Conservation (phyloP, 257 asterid genomes). For the Solanum bulbocastanum region DNA sequence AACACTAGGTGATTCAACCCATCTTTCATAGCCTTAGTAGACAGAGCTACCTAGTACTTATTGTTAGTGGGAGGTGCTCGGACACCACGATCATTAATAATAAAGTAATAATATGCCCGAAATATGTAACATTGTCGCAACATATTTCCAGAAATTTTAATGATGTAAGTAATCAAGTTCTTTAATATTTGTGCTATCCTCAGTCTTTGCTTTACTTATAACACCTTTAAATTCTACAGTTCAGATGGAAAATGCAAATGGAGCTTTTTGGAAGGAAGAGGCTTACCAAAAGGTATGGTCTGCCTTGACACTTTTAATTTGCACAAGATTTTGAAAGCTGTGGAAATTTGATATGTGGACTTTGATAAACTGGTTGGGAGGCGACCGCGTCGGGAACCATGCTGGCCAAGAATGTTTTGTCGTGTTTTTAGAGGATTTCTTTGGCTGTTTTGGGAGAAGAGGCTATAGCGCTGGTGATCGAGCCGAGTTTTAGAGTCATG, state of each 20-base stretch:
- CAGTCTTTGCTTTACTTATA: too few species aligned
- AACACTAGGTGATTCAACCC: background rate
- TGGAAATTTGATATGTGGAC: background rate
- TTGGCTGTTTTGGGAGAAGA: background rate
- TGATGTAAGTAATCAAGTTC: too few species aligned
- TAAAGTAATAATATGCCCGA: background rate
- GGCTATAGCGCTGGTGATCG: background rate
- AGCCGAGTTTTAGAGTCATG: conserved; percentile 3
- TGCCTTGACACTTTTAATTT: background rate
- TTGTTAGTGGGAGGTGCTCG: too few species aligned
- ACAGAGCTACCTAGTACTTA: too few species aligned
- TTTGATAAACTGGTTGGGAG: background rate
- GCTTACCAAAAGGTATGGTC: background rate
- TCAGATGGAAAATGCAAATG: background rate
- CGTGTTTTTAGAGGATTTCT: background rate
- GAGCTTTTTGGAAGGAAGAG: background rate
- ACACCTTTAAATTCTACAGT: background rate
- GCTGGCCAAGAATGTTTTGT: background rate
- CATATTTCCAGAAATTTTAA: background rate
- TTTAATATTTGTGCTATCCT: too few species aligned
- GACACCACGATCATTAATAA: too few species aligned
- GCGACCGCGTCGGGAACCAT: background rate
- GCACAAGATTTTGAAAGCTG: too few species aligned
- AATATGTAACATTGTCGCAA: background rate
- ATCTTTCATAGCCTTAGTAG: too few species aligned